A percentile compares a stretch with the other conserved stretches of the same genome.
Conservation (phyloP, 2,329 filamentous ascomycete species). For the Aureobasidium zeae region DNA sequence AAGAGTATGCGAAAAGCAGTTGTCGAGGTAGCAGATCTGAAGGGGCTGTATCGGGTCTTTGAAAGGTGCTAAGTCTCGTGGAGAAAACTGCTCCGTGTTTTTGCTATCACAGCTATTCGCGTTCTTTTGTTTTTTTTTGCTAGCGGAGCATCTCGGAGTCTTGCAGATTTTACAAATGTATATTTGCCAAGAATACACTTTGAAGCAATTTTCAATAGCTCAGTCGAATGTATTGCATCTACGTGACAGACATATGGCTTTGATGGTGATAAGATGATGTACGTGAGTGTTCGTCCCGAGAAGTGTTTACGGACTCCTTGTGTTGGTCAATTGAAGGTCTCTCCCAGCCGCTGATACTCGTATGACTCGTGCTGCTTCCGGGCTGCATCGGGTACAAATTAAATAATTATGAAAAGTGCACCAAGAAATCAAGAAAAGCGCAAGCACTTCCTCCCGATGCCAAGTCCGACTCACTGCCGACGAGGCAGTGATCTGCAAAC, state of each 20-base stretch:
- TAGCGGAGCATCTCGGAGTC: background rate
- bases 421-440: background rate
- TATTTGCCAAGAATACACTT: background rate
- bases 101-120: background rate
- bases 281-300: too few relatives aligned
- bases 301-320: too few relatives aligned
- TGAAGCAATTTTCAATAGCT: too few relatives aligned
- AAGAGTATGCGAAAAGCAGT: constrained; percentile 65
- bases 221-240: too few relatives aligned
- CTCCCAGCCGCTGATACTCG: too few relatives aligned
- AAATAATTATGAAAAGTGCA: too few relatives aligned
- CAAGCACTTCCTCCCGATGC: background rate
- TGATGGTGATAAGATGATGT: too few relatives aligned
- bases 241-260: too few relatives aligned
- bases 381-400: too few relatives aligned
- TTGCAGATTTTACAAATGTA: background rate
- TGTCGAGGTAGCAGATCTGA: constrained; percentile 82
- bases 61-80: constrained; percentile 62
- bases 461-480: constrained; percentile 2
- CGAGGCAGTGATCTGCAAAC: background rate
- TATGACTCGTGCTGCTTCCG: too few relatives aligned
- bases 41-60: constrained; percentile 88
- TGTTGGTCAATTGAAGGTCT: too few relatives aligned
- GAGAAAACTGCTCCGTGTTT: background rate
- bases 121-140: background rate